Evolutionary conservation across 306 rosid genomes (phyloP).

Genomic region (Carpinus viminea): DNA sequence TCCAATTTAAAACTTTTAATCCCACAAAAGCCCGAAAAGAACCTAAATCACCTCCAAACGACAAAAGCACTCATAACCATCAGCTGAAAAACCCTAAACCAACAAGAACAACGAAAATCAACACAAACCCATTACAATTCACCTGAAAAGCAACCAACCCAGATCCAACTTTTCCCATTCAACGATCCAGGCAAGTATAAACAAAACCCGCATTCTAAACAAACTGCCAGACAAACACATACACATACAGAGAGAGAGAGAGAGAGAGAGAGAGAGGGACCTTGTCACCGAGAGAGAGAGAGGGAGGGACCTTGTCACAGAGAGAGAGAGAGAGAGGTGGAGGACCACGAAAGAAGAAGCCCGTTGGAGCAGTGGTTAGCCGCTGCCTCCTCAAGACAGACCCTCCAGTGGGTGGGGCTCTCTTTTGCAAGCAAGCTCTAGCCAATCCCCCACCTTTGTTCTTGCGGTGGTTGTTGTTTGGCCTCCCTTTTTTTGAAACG

Average conservation of each 20-base stretch:
- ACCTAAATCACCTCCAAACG: conserved; percentile 11
- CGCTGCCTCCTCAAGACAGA: conserved; percentile 38
- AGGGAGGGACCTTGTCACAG: background rate
- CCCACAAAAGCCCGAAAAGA: conserved; percentile 1
- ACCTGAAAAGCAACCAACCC: conserved; percentile 30
- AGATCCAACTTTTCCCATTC: conserved; percentile 41
- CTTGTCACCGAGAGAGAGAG: conserved; percentile 3
- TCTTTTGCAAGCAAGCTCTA: conserved; percentile 15
- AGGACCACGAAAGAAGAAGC: conserved; percentile 10
- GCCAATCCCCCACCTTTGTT: conserved; percentile 12
- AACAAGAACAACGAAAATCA: conserved; percentile 21
- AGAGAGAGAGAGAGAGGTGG: conserved; percentile 15
- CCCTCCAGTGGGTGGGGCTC: conserved; percentile 32
- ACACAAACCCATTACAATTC: conserved; percentile 27
- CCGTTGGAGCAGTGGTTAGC: conserved; percentile 57
- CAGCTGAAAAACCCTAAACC: conserved; percentile 30
- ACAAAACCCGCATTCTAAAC: conserved; percentile 24
- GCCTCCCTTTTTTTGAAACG: conserved; percentile 31
- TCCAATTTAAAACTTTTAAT: background rate
- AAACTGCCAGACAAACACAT: background rate
- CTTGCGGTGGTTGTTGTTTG: background rate
- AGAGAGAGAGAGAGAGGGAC: conserved; percentile 15
- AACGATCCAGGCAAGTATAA: background rate
- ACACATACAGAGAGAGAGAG: background rate
- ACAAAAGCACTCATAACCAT: conserved; percentile 28